Percentiles rank a stretch among this genome's conserved stretches.
Evolutionary conservation across 2,329 filamentous ascomycete species (phyloP).

Genomic region (Magnaporthiopsis poae): DNA sequence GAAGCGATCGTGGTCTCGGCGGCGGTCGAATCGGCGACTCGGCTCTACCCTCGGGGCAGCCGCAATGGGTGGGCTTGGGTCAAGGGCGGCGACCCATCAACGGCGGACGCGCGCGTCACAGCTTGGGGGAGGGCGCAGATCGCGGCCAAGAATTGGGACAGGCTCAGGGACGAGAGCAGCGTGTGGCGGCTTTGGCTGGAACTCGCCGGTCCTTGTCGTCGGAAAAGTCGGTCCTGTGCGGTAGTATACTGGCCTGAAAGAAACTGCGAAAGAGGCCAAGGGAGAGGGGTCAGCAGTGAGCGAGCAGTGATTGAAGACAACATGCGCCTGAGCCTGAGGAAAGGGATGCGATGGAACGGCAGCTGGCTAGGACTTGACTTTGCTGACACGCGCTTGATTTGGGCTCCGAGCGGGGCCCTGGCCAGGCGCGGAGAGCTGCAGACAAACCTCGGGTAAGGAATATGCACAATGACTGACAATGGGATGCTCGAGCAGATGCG

Average conservation of each 20-base stretch:
- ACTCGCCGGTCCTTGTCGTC: neutral
- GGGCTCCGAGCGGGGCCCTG: neutral
- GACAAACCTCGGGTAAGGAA: neutral
- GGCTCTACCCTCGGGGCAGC: neutral
- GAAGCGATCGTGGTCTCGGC: conserved; percentile 2
- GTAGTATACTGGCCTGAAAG: neutral
- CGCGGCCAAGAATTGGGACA: neutral
- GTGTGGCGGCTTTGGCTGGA: neutral
- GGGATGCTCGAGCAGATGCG: conserved; percentile 1
- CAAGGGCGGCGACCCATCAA: conserved; percentile 1
- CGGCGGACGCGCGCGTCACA: neutral
- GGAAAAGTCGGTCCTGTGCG: neutral
- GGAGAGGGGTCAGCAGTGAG: neutral
- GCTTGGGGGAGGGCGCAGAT: neutral
- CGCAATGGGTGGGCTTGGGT: neutral
- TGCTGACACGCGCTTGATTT: neutral
- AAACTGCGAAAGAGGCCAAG: neutral
- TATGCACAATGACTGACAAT: conserved; percentile 3
- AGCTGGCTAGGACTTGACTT: neutral
- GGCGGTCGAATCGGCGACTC: neutral
- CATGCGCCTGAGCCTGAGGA: neutral
- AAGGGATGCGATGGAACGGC: neutral
- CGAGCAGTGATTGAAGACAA: neutral
- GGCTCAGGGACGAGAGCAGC: neutral
- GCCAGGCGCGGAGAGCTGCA: neutral